Base-by-base conservation (phyloP, 164 flowering plant genomes). In the Magnolia changhungtana region DNA sequence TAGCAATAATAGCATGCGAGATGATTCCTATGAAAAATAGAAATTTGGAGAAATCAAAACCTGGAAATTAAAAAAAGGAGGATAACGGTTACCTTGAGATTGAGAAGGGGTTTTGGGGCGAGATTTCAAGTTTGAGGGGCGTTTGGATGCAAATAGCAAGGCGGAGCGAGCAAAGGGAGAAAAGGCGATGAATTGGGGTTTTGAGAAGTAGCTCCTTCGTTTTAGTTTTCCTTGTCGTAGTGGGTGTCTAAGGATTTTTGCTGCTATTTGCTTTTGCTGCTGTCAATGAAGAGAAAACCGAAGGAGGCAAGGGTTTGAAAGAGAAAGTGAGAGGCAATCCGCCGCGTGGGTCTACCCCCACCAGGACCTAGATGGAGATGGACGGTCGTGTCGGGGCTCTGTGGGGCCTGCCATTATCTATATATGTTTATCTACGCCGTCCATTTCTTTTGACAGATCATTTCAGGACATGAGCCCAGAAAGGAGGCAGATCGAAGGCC, bases 121-220 rank as follows among this genome's bases (percentile, higher is more conserved):
- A 1, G 55, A 49, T 20, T 69, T 80, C 50, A 79, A 23, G 21
- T 68, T 65, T 71, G 37, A 77, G 58, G 71, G 77, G 55, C n/a
- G n/a, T n/a, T n/a, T n/a, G n/a, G n/a, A n/a, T n/a, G n/a, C n/a
- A n/a, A n/a, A n/a, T n/a, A n/a, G 80, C 55, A 90, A 87, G 20
- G 80, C 67, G 10, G 86, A 81, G 55, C 92, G 92, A 75, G 85
- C 84, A 83, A 90, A 91, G 11, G 85, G 78, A 5, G 95, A 89
- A 72, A 91, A 93, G 4, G 88, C 78, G 24, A 85, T 27, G n/a
- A 89, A 92, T 9, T 59, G 80, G 71, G 76, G 63, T 68, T 72
- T 85, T 68, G 31, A 52, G 18, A 78, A 77, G 6, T 23, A 79
- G 73, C 49, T 13, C 27, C 68, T 29, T 29, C 1, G 2, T 52